Conservation (phyloP, 2,329 filamentous ascomycete genomes). For the Monosporascus sp. region DNA sequence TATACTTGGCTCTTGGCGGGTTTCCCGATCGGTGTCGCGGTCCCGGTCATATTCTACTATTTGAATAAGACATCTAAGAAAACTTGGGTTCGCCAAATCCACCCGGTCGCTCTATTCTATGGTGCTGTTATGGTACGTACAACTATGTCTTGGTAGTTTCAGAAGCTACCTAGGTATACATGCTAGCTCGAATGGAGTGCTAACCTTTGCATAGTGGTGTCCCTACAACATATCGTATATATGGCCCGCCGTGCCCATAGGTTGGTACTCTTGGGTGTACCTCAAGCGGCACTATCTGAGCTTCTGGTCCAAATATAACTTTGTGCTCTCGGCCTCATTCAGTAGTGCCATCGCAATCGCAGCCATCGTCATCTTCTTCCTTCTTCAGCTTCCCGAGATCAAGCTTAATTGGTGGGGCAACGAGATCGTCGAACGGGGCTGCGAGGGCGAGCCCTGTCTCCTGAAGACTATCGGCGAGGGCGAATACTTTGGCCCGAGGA, state of each 20-base stretch:
- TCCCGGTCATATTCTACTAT: slow-evolving; percentile 27
- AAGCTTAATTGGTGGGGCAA: slow-evolving; percentile 44
- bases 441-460: slow-evolving; percentile 36
- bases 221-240: slow-evolving; percentile 42
- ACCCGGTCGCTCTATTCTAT: slow-evolving; percentile 23
- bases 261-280: slow-evolving; percentile 41
- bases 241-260: slow-evolving; percentile 42
- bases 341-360: slow-evolving; percentile 20
- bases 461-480: slow-evolving; percentile 27
- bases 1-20: slow-evolving; percentile 29
- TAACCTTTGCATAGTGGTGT: slow-evolving; percentile 6
- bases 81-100: slow-evolving; percentile 19
- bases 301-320: slow-evolving; percentile 25
- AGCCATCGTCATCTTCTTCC: slow-evolving; percentile 22
- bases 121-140: slow-evolving; percentile 8
- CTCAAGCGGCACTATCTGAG: slow-evolving; percentile 17
- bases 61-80: slow-evolving; percentile 19
- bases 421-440: slow-evolving; percentile 33
- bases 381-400: slow-evolving; percentile 17
- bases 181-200: not conserved
- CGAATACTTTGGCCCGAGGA: slow-evolving; percentile 26
- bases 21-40: slow-evolving; percentile 28
- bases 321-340: slow-evolving; percentile 20
- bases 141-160: not conserved
- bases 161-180: not conserved